phyloP scores from a whole-genome alignment of 2,329 filamentous ascomycete genomes.

The Aureobasidium sp. region DNA sequence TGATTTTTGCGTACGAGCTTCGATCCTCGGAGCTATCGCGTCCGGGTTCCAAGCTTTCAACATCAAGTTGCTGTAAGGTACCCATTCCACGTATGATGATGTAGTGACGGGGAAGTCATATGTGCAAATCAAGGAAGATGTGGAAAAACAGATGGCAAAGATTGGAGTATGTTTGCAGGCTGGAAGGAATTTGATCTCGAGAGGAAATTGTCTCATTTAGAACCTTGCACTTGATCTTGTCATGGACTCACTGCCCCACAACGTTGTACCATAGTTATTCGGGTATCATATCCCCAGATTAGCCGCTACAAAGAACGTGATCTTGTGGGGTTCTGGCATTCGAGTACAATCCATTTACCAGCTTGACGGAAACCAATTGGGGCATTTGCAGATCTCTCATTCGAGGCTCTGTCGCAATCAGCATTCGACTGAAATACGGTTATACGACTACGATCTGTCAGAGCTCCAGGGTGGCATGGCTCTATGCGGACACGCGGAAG shows the following conservation, averaged over 20 bases:
- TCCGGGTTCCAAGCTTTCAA: neutral
- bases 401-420: too few relatives aligned
- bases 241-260: neutral
- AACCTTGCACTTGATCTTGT: neutral
- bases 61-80: neutral
- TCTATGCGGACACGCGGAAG: neutral
- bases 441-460: neutral
- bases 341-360: too few relatives aligned
- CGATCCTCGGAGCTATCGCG: neutral
- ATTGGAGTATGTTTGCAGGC: neutral
- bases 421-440: neutral
- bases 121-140: neutral
- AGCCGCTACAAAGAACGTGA: neutral
- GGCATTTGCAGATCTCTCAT: neutral
- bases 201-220: rapidly evolving
- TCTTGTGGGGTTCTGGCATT: neutral
- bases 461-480: neutral
- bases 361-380: neutral
- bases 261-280: too few relatives aligned
- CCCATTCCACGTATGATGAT: neutral
- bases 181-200: neutral
- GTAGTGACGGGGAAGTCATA: neutral
- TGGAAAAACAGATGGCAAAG: neutral
- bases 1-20: neutral
- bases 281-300: neutral